Conservation (phyloP, 2,329 filamentous ascomycete genomes). For the Magnaporthiopsis incrustans region DNA sequence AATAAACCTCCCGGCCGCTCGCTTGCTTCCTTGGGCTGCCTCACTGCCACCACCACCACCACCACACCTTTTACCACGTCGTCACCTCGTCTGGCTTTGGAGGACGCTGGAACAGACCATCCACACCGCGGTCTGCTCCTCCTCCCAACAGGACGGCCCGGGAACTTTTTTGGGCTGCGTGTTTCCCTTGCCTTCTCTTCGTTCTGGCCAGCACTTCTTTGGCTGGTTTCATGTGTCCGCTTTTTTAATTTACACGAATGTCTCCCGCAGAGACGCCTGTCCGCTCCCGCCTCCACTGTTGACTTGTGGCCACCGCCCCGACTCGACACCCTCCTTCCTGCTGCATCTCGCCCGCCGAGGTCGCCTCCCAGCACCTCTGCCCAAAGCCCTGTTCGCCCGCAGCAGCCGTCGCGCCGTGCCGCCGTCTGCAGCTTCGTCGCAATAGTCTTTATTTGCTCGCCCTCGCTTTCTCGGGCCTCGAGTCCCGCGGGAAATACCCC, state of each 20-base stretch:
- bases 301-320: constrained; percentile 2
- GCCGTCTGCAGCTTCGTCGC: neutral
- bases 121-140: neutral
- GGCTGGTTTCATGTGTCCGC: neutral
- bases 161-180: constrained; percentile 4
- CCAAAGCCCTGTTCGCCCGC: neutral
- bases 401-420: neutral
- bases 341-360: neutral
- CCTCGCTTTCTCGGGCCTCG: neutral
- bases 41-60: constrained; percentile 3
- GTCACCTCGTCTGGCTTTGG: neutral
- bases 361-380: neutral
- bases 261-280: constrained; percentile 10
- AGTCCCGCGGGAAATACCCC: neutral
- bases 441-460: neutral
- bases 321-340: neutral
- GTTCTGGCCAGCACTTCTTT: constrained; percentile 4
- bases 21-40: neutral
- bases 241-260: constrained; percentile 13
- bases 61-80: neutral
- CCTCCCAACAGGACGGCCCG: neutral
- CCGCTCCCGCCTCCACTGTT: constrained; percentile 10
- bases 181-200: constrained; percentile 3
- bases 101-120: neutral
- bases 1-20: constrained; percentile 2